These are phyloP conservation scores for Magnaporthales sp. DNA, from an alignment of 2,329 filamentous ascomycete genomes.

Conservation along the genomic window DNA sequence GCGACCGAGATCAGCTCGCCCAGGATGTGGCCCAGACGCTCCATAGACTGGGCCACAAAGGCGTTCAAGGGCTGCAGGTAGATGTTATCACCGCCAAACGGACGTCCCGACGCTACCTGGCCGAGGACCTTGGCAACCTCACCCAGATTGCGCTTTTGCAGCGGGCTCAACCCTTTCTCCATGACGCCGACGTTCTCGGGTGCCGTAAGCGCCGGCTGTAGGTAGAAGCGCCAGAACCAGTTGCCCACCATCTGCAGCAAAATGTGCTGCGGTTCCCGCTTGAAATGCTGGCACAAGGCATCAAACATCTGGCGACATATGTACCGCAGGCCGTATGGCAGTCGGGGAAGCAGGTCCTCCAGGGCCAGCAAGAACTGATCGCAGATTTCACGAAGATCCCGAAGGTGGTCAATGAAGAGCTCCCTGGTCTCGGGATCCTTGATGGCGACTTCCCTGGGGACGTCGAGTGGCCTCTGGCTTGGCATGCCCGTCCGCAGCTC, in stretches of 20 bases:
- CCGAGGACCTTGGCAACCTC: conserved; percentile 88
- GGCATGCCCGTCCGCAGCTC: conserved; percentile 84
- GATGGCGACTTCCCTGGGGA: conserved; percentile 89
- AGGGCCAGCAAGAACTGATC: conserved; percentile 79
- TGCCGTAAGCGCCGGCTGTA: conserved; percentile 80
- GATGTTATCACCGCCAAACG: conserved; percentile 90
- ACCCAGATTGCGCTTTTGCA: conserved; percentile 85
- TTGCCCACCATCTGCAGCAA: conserved; percentile 77
- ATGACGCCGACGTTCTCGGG: conserved; percentile 91
- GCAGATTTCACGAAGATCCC: conserved; percentile 88
- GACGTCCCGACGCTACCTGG: conserved; percentile 78
- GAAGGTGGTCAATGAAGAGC: conserved; percentile 88
- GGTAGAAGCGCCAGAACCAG: conserved; percentile 92
- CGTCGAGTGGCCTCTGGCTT: conserved; percentile 72
- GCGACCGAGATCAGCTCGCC: conserved; percentile 72
- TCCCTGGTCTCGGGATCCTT: conserved; percentile 86
- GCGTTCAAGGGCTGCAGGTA: conserved; percentile 93
- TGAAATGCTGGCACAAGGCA: conserved; percentile 66
- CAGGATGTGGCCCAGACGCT: conserved; percentile 69
- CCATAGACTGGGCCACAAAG: conserved; percentile 78
- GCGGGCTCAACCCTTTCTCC: conserved; percentile 77
- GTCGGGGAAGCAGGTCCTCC: conserved; percentile 75
- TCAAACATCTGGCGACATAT: conserved; percentile 82
- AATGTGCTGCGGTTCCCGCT: conserved; percentile 66
- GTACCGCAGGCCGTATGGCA: conserved; percentile 90